A percentile compares a stretch with the other conserved stretches of the same genome.
These are phyloP conservation scores for Wickerhamiella nectarea DNA, from an alignment of 805 yeast species.

Conservation along the genomic window DNA sequence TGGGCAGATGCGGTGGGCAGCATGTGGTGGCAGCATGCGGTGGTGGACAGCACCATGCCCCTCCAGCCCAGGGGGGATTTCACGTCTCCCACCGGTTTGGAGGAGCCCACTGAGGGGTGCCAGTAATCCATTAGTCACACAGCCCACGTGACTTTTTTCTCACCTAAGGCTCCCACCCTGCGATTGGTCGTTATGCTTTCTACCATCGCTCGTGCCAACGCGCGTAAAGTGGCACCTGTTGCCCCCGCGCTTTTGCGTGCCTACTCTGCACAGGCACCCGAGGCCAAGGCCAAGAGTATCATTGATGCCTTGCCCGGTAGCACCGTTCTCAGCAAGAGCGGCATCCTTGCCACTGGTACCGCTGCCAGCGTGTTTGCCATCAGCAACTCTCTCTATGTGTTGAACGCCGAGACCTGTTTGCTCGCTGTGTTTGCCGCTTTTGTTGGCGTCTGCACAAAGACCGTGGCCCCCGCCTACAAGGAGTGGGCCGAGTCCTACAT, in stretches of 20 bases:
- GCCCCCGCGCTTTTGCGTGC: constrained; percentile 16
- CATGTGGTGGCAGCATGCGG: no score
- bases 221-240: constrained; percentile 6
- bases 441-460: constrained; percentile 62
- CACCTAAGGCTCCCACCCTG: constrained; percentile 5
- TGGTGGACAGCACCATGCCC: no score
- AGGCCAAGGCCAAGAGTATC: constrained; percentile 78
- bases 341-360: constrained; percentile 84
- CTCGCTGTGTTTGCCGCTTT: constrained; percentile 69
- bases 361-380: constrained; percentile 92
- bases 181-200: constrained; percentile 9
- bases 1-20: no score
- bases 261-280: constrained; percentile 39
- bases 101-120: no score
- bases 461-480: constrained; percentile 86
- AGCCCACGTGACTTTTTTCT: neutral
- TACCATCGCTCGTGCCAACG: constrained; percentile 8
- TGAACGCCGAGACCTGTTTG: constrained; percentile 87
- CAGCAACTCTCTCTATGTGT: constrained; percentile 80
- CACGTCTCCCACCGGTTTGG: no score
- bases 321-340: constrained; percentile 78
- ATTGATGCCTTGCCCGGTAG: constrained; percentile 90
- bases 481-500: constrained; percentile 85
- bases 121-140: no score
- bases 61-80: no score